Base-by-base conservation (phyloP, 495 filamentous ascomycete genomes). In the Penicillium desertorum region DNA sequence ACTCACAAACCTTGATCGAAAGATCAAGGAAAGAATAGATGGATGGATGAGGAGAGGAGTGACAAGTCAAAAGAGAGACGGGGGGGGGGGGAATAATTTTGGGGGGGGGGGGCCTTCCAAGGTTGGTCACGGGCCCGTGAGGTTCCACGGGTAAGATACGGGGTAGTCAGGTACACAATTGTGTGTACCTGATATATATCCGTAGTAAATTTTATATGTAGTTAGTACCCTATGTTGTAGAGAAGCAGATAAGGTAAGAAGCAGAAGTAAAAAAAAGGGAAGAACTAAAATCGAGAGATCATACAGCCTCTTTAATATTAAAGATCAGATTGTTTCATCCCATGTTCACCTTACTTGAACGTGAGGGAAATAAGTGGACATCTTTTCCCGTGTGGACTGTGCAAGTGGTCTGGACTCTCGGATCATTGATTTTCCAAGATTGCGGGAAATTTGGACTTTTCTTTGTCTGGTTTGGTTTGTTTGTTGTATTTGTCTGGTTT, bases 81-180 rank as follows among this genome's bases (percentile, higher is more conserved):
- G 57, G 47, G 56, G 57, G 47, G 30, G 41, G 57, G 56, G 41
- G 57, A 54, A 54, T 54, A 47, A 53, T 39, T n/a, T n/a, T n/a
- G n/a, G n/a, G n/a, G n/a, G n/a, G n/a, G n/a, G 49, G 51, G 41
- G 51, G 51, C 41, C 30, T 19, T 23, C 22, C 22, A 23, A 23
- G 22, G 22, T 0, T 37, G 45, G 52, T 45, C 43, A 55, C 52
- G 52, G 52, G 43, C 43, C 29, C 29, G 32, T 34, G 30, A 34
- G 30, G 43, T 47, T 55, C 52, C 52, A 55, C 52, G 52, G 43
- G 52, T 54, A 3, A 36, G 30, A 36, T 37, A 55, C 43, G 52
- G 52, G 52, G 52, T 46, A 55, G 52, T 55, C 52, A 55, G 52
- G 52, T 37, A 55, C 42, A 32, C 27, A 45, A 45, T 17, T 6